Conservation (phyloP, 2,329 filamentous ascomycete species). For the Curvularia verruculosa region DNA sequence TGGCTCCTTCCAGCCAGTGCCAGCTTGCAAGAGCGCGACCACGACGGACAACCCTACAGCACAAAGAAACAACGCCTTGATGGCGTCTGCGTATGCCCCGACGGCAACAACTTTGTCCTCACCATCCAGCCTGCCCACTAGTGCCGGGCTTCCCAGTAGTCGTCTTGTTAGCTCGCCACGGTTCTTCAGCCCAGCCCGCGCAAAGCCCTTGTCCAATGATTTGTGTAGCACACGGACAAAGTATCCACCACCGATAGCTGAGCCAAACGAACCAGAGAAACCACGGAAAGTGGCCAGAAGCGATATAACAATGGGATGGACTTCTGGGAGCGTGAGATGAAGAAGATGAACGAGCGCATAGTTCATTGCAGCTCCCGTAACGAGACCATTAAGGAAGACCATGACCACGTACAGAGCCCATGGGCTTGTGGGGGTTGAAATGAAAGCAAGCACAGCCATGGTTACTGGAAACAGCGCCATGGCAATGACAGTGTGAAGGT, state of each 20-base stretch:
- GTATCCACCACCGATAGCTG: constrained; percentile 77
- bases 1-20: constrained; percentile 61
- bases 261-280: constrained; percentile 81
- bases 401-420: constrained; percentile 62
- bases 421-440: constrained; percentile 61
- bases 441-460: constrained; percentile 62
- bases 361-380: constrained; percentile 75
- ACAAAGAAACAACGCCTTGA: constrained; percentile 60
- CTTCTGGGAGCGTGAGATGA: constrained; percentile 69
- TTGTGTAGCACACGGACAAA: constrained; percentile 68
- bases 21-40: constrained; percentile 62
- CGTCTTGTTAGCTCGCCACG: constrained; percentile 58
- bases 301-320: constrained; percentile 77
- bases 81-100: constrained; percentile 59
- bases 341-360: constrained; percentile 82
- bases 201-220: constrained; percentile 65
- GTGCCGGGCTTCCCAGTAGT: constrained; percentile 64
- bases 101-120: constrained; percentile 60
- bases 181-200: constrained; percentile 48
- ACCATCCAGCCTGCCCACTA: constrained; percentile 58
- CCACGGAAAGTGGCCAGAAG: constrained; percentile 80
- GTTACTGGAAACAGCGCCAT: constrained; percentile 67
- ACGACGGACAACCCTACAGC: constrained; percentile 57
- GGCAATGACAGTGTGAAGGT: constrained; percentile 65
- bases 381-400: constrained; percentile 73